Percentiles rank a stretch among this genome's conserved stretches.
Evolutionary conservation across 805 yeast genomes (phyloP).

Genomic region (Kuraishia cidri): DNA sequence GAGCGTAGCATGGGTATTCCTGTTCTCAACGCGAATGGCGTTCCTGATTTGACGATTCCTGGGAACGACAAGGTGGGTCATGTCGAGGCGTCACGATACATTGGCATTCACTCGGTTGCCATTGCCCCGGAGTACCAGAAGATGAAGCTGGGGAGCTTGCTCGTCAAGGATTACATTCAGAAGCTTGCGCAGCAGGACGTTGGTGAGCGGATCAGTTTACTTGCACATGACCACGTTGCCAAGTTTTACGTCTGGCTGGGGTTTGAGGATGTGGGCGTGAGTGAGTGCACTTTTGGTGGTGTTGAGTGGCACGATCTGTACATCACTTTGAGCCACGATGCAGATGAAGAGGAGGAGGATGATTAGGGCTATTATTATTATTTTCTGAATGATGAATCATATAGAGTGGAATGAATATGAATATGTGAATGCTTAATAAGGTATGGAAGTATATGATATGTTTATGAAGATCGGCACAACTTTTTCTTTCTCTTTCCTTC

Average conservation of each 20-base stretch:
- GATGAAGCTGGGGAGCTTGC: constrained; percentile 71
- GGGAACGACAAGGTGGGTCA: constrained; percentile 41
- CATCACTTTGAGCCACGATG: constrained; percentile 29
- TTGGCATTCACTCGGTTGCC: constrained; percentile 79
- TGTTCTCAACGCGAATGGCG: constrained; percentile 16
- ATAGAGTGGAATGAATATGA: not conserved
- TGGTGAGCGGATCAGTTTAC: constrained; percentile 66
- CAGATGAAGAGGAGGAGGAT: constrained; percentile 24
- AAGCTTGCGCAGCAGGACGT: constrained; percentile 81
- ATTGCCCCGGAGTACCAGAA: constrained; percentile 75
- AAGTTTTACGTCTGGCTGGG: constrained; percentile 81
- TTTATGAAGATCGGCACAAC: no score
- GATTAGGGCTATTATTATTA: constrained; percentile 4
- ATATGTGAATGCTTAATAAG: not conserved
- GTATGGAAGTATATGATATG: not conserved
- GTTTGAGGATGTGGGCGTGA: constrained; percentile 61
- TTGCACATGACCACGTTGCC: constrained; percentile 60
- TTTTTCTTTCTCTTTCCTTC: no score
- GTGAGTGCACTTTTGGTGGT: constrained; percentile 50
- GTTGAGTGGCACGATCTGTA: constrained; percentile 53
- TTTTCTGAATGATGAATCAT: no score
- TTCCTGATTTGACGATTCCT: constrained; percentile 8
- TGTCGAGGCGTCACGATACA: constrained; percentile 59
- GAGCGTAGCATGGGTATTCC: constrained; percentile 58
- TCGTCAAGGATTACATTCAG: constrained; percentile 85